phyloP scores from a whole-genome alignment of 805 yeast genomes.

The Ogataea paraovalis region DNA sequence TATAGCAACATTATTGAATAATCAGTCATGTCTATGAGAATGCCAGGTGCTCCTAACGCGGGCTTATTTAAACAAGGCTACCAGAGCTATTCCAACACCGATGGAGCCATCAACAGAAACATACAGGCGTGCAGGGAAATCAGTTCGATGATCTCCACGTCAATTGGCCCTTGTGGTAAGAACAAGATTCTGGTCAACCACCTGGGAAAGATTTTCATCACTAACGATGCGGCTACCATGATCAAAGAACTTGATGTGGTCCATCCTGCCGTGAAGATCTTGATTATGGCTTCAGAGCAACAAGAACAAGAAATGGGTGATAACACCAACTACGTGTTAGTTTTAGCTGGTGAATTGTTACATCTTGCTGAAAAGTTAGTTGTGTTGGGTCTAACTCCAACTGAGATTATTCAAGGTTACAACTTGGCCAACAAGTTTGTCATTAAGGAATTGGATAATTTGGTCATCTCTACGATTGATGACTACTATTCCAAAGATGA shows the following conservation, averaged over 20 bases:
- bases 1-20: too few species aligned
- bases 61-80: constrained; percentile 96
- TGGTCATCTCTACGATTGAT: constrained; percentile 59
- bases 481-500: constrained; percentile 51
- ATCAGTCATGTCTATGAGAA: constrained; percentile 77
- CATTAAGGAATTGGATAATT: constrained; percentile 58
- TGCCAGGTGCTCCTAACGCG: constrained; percentile 90
- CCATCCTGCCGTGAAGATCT: constrained; percentile 94
- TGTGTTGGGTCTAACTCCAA: constrained; percentile 80
- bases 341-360: constrained; percentile 89
- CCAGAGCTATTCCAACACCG: constrained; percentile 79
- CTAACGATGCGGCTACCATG: constrained; percentile 98
- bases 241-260: constrained; percentile 87
- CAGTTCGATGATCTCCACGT: constrained; percentile 84
- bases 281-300: constrained; percentile 95
- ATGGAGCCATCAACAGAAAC: constrained; percentile 91
- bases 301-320: constrained; percentile 98
- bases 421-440: constrained; percentile 81
- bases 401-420: constrained; percentile 92
- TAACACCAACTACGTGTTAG: constrained; percentile 85
- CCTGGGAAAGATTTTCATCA: constrained; percentile 78
- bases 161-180: constrained; percentile 97
- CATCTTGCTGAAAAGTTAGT: constrained; percentile 82
- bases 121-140: constrained; percentile 94
- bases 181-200: constrained; percentile 93